These are phyloP conservation scores for Heterobasidion irregulare DNA, from an alignment of 1,284 basidiomycete species.

Conservation along the genomic window DNA sequence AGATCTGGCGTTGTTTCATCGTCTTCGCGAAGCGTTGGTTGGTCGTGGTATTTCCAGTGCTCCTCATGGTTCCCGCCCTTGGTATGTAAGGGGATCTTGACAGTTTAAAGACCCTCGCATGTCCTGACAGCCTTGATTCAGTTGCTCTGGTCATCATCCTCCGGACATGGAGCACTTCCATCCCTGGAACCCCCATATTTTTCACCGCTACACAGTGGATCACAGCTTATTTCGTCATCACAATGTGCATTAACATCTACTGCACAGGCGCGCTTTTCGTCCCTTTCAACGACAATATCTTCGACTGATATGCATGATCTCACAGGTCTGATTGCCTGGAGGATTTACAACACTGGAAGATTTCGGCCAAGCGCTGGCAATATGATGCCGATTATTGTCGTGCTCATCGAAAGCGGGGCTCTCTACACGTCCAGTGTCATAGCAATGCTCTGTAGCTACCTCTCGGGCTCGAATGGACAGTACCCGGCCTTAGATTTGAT, in stretches of 20 bases:
- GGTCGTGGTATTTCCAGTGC: background rate
- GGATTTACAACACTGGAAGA: background rate
- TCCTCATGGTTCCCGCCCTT: background rate
- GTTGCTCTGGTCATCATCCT: background rate
- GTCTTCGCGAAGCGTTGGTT: background rate
- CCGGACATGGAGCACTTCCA: background rate
- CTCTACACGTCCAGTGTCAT: background rate
- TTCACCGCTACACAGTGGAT: background rate
- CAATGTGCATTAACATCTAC: background rate
- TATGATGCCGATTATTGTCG: background rate
- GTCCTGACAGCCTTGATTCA: background rate
- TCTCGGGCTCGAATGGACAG: background rate
- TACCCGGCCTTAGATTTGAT: background rate
- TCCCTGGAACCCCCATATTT: background rate
- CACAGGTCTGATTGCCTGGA: background rate
- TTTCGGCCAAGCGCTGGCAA: background rate
- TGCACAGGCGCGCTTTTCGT: background rate
- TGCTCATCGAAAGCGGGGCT: background rate
- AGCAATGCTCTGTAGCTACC: background rate
- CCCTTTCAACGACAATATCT: background rate
- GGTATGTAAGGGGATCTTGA: background rate
- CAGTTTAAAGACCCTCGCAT: too few species aligned
- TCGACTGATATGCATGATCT: too few species aligned
- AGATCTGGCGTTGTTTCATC: slow-evolving; percentile 1
- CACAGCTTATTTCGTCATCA: background rate